phyloP scores from a whole-genome alignment of 1,284 basidiomycete genomes.

The Trichosporon faecale region DNA sequence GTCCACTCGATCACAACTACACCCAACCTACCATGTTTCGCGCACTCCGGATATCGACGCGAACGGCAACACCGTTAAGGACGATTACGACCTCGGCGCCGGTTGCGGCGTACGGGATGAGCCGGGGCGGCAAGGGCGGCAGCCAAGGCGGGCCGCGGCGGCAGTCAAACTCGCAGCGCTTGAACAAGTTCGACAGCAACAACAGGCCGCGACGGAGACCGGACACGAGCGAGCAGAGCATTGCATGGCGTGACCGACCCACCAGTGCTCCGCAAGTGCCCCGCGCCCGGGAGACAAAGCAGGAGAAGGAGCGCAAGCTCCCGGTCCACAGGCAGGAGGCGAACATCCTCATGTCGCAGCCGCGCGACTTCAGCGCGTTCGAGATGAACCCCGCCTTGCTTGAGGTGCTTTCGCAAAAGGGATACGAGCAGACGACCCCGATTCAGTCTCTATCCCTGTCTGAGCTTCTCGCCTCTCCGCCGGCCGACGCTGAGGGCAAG shows the following conservation, averaged over 20 bases:
- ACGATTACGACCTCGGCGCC: neutral
- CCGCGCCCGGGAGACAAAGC: neutral
- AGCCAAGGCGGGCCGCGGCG: neutral
- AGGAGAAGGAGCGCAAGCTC: neutral
- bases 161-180: conserved; percentile 3
- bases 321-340: conserved; percentile 11
- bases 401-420: conserved; percentile 58
- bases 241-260: neutral
- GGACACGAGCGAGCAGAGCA: neutral
- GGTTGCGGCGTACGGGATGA: neutral
- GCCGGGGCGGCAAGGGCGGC: neutral
- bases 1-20: neutral
- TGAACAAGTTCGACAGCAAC: neutral
- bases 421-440: conserved; percentile 58
- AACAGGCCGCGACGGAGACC: neutral
- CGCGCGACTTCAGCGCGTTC: conserved; percentile 31
- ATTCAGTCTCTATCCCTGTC: conserved; percentile 71
- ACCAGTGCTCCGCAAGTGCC: neutral
- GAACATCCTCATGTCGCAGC: conserved; percentile 20
- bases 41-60: neutral
- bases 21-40: neutral
- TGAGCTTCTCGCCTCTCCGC: conserved; percentile 54
- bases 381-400: conserved; percentile 61
- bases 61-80: neutral
- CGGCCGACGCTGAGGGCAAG: conserved; percentile 25